A percentile compares a stretch with the other conserved stretches of the same genome.
Conservation (phyloP, 805 yeast genomes). For the Hanseniaspora clermontiae region DNA sequence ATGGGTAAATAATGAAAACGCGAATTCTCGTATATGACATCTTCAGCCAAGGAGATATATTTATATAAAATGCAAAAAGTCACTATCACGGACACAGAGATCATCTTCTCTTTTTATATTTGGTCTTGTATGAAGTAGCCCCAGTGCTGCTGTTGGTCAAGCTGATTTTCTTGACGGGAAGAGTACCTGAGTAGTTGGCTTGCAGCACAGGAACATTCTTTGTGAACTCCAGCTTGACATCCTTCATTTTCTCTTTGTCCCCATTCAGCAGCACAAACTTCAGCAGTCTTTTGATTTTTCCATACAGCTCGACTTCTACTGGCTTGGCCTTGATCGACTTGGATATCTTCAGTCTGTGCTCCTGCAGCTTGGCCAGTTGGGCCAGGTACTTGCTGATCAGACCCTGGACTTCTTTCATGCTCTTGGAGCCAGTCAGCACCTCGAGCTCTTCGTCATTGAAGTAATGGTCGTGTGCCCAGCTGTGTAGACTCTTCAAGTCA, state of each 20-base stretch:
- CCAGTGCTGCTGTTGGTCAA: not conserved
- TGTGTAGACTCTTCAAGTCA: slow-evolving; percentile 31
- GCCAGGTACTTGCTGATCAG: slow-evolving; percentile 35
- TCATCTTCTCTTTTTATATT: not conserved
- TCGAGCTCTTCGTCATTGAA: slow-evolving; percentile 43
- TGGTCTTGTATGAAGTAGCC: not conserved
- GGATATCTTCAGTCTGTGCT: slow-evolving; percentile 28
- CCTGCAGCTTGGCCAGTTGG: slow-evolving; percentile 40
- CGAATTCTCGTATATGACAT: not conserved
- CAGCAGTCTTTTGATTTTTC: slow-evolving; percentile 35
- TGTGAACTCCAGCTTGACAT: not conserved
- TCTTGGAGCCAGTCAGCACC: slow-evolving; percentile 29
- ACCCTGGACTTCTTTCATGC: slow-evolving; percentile 28
- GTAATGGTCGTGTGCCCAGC: slow-evolving; percentile 39
- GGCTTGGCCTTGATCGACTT: slow-evolving; percentile 30
- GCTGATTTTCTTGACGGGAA: slow-evolving; percentile 45
- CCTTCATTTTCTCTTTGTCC: slow-evolving; percentile 15
- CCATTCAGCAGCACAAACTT: slow-evolving; percentile 31
- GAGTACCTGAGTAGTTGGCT: slow-evolving; percentile 61
- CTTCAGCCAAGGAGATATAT: no score
- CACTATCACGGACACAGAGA: no score
- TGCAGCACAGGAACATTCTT: slow-evolving; percentile 54
- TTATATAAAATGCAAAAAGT: not conserved
- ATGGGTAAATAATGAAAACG: not conserved
- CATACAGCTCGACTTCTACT: slow-evolving; percentile 34